Percentiles rank a stretch among this genome's conserved stretches.
Evolutionary conservation across 345 rosid species (phyloP).

Genomic region (Litchi chinensis): DNA sequence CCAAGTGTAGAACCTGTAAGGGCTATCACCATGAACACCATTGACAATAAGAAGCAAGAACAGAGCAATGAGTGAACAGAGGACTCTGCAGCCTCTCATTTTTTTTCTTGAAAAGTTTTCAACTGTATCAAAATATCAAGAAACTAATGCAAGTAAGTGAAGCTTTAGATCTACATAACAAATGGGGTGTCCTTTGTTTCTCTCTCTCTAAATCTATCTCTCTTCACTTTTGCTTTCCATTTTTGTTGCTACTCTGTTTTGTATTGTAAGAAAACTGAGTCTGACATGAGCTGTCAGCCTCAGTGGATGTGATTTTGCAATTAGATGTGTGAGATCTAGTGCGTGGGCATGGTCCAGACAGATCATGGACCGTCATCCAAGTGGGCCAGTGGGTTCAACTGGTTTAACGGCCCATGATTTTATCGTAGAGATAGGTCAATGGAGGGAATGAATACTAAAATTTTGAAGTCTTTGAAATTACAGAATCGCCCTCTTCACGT

Average conservation of each 20-base stretch:
- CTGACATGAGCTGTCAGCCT: slow-evolving; percentile 31
- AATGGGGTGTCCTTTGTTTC: not conserved
- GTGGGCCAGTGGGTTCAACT: slow-evolving; percentile 3
- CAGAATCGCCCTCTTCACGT: not conserved
- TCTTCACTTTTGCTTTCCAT: not conserved
- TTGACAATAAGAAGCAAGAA: slow-evolving; percentile 45
- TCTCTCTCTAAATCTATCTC: not conserved
- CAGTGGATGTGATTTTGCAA: not conserved
- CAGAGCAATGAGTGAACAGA: slow-evolving; percentile 35
- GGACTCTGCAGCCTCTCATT: slow-evolving; percentile 46
- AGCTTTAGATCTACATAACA: not conserved
- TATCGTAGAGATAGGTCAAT: not conserved
- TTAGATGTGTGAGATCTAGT: slow-evolving; percentile 19
- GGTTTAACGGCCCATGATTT: not conserved
- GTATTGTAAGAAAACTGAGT: slow-evolving; percentile 8
- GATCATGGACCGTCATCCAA: slow-evolving; percentile 16
- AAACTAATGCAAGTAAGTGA: not conserved
- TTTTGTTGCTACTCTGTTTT: slow-evolving; percentile 10
- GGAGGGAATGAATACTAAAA: not conserved
- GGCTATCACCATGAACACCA: slow-evolving; percentile 70
- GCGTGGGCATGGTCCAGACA: not conserved
- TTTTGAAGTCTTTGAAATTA: not conserved
- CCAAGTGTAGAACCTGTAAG: slow-evolving; percentile 83
- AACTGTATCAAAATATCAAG: not conserved
- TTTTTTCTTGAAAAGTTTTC: slow-evolving; percentile 9